phyloP scores from a whole-genome alignment of 257 asterid species.

The Petunia secreta region DNA sequence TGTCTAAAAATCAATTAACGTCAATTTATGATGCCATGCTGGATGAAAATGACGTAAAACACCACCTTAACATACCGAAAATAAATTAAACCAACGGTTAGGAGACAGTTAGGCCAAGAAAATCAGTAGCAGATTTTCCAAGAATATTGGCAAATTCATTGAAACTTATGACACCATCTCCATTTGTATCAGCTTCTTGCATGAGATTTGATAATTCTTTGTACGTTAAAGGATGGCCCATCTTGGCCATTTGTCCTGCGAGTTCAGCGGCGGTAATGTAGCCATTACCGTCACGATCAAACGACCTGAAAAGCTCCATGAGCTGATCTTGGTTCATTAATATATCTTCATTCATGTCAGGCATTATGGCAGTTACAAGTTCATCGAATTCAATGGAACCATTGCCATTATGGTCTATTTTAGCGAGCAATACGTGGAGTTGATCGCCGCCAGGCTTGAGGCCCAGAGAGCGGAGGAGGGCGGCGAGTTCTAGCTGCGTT shows the following conservation, averaged over 20 bases:
- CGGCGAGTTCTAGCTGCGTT: constrained; percentile 57
- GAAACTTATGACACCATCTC: constrained; percentile 68
- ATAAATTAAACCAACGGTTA: constrained; percentile 11
- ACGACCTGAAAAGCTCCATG: constrained; percentile 52
- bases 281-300: constrained; percentile 62
- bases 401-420: constrained; percentile 59
- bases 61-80: not conserved
- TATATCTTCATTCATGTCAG: constrained; percentile 50
- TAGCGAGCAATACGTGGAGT: constrained; percentile 41
- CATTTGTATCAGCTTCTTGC: constrained; percentile 60
- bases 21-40: not conserved
- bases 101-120: constrained; percentile 47
- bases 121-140: constrained; percentile 53
- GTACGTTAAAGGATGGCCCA: constrained; percentile 58
- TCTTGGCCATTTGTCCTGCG: constrained; percentile 60
- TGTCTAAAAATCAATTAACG: not conserved
- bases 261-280: constrained; percentile 58
- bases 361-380: constrained; percentile 50
- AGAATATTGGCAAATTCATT: constrained; percentile 54
- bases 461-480: constrained; percentile 56
- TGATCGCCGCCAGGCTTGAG: constrained; percentile 52
- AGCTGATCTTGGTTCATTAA: constrained; percentile 58
- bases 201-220: constrained; percentile 47
- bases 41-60: not conserved
- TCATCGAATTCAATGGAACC: constrained; percentile 59